Evolutionary conservation across 441 rosid species (phyloP).

Genomic region (Syzygium malaccense): DNA sequence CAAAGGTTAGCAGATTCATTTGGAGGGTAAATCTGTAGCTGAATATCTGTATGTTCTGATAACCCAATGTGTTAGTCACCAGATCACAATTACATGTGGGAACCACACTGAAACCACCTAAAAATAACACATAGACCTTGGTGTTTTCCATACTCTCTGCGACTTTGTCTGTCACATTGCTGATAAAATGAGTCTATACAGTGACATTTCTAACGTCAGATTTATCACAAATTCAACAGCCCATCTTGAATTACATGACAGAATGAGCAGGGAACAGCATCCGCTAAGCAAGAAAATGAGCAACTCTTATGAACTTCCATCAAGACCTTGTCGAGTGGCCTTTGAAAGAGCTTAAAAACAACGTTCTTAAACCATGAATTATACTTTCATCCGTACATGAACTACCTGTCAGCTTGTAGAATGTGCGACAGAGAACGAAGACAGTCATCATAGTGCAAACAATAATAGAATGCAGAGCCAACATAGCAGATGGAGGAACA

Average conservation of each 20-base stretch:
- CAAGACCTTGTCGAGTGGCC: background rate
- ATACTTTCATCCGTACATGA: background rate
- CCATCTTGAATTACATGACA: background rate
- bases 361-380: background rate
- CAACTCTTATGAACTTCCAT: background rate
- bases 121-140: background rate
- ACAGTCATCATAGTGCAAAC: background rate
- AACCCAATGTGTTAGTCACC: background rate
- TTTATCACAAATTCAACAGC: background rate
- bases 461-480: background rate
- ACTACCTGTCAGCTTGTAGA: background rate
- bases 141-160: background rate
- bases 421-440: background rate
- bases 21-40: background rate
- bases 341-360: background rate
- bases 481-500: background rate
- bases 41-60: background rate
- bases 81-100: background rate
- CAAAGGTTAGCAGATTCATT: background rate
- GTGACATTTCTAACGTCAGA: background rate
- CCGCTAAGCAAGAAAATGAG: background rate
- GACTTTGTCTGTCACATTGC: background rate
- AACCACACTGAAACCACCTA: background rate
- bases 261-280: background rate
- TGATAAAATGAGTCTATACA: background rate